These are phyloP conservation scores for Capronia americana DNA, from an alignment of 2,329 filamentous ascomycete genomes.

Conservation along the genomic window DNA sequence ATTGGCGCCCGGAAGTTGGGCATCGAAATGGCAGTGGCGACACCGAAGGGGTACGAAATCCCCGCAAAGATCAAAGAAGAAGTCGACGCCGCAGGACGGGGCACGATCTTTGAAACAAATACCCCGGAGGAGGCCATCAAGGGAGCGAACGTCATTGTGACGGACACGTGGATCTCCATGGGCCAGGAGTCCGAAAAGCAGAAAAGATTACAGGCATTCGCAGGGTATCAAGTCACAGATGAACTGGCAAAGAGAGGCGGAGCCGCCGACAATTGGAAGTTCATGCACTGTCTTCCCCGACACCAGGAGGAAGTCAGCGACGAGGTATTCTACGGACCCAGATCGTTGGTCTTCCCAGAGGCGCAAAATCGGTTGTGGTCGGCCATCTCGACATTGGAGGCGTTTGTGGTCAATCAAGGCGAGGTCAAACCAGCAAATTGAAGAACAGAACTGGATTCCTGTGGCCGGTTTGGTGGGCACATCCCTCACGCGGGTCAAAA, in stretches of 20 bases:
- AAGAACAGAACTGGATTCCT: not conserved
- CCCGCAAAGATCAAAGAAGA: conserved; percentile 74
- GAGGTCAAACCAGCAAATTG: conserved; percentile 58
- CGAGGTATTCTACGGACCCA: conserved; percentile 87
- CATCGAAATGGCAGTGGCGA: conserved; percentile 83
- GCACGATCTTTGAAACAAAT: conserved; percentile 74
- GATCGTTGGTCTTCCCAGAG: conserved; percentile 89
- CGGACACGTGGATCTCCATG: conserved; percentile 99
- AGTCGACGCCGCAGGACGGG: conserved; percentile 68
- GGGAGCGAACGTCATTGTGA: conserved; percentile 86
- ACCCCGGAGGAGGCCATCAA: conserved; percentile 84
- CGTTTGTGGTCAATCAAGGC: conserved; percentile 93
- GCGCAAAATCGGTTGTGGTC: conserved; percentile 95
- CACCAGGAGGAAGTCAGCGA: conserved; percentile 93
- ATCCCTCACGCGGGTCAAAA: not conserved
- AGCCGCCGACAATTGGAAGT: conserved; percentile 89
- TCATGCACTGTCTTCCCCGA: conserved; percentile 96
- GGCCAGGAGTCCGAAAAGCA: conserved; percentile 87
- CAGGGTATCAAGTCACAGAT: conserved; percentile 88
- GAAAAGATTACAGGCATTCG: conserved; percentile 79
- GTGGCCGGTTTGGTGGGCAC: not conserved
- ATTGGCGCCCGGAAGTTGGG: conserved; percentile 88
- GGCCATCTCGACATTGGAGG: conserved; percentile 83
- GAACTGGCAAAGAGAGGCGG: conserved; percentile 83
- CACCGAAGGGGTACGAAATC: conserved; percentile 83